phyloP scores from a whole-genome alignment of 306 rosid species.

The Prosopis cineraria region DNA sequence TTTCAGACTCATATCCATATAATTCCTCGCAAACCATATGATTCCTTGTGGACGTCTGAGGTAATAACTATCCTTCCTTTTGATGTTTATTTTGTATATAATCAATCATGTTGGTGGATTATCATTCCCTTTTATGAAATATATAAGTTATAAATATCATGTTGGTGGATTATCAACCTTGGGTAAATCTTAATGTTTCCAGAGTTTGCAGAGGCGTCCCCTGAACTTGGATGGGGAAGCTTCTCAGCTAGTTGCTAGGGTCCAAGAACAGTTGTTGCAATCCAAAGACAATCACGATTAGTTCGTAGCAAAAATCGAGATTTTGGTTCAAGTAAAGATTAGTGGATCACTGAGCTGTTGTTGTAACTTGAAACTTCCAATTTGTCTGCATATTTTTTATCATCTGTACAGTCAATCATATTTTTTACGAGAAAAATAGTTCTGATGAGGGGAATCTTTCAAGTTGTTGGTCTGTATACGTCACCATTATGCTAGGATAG shows the following conservation, averaged over 20 bases:
- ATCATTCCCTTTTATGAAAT: no score
- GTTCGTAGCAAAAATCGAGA: constrained; percentile 48
- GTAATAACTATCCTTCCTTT: constrained; percentile 40
- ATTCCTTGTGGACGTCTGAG: constrained; percentile 94
- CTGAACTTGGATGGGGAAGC: constrained; percentile 68
- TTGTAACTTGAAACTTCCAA: constrained; percentile 22
- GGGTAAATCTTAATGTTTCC: constrained; percentile 17
- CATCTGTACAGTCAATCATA: constrained; percentile 32
- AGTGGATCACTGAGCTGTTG: constrained; percentile 42
- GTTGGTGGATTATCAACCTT: constrained; percentile 5
- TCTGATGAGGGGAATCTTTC: neutral
- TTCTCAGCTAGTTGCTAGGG: constrained; percentile 58
- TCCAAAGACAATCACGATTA: constrained; percentile 38
- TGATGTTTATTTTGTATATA: constrained; percentile 9
- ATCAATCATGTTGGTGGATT: neutral
- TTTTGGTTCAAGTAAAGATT: constrained; percentile 53
- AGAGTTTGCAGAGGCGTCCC: constrained; percentile 77
- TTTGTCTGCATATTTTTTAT: neutral
- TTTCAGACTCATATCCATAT: constrained; percentile 96
- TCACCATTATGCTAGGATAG: neutral
- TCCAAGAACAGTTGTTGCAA: constrained; percentile 62
- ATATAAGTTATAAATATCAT: no score
- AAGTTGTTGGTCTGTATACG: neutral
- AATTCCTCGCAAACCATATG: constrained; percentile 83
- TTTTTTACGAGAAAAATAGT: neutral